Base-by-base conservation (phyloP, 2,329 filamentous ascomycete species). In the Alternaria tenuissima region DNA sequence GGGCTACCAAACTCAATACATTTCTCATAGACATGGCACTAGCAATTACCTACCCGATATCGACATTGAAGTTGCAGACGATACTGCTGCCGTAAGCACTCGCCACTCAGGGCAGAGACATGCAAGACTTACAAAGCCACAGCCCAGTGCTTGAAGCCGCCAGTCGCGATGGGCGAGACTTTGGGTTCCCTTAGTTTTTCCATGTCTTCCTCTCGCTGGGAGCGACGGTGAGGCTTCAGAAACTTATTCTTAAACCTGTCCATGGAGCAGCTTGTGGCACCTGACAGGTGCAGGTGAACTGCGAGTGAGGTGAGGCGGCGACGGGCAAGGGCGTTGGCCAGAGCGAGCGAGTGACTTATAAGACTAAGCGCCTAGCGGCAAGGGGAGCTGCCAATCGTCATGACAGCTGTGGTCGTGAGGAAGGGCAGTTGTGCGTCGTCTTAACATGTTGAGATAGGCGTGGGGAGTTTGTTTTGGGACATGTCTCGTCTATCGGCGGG, bases 21-120 rank as follows among this genome's bases (percentile, higher is more conserved):
- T 51, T 18, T 39, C 38, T 14, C 20, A 30, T n/a, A 39, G 7
- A 18, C 18, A 46, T 22, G 18, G 20, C 20, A 24, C 49, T n/a
- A n/a, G 12, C 14, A 36, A 61, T 52, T 51, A 73, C 70, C 63
- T 71, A 72, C 69, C 78, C 78, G 66, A 81, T 64, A 58, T 81
- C 79, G 51, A 80, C 79, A 57, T 81, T 81, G 72, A 81, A 81
- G 57, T 81, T 80, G 61, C 79, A 81, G 20, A 81, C 76, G 49
- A 80, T 66, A 57, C 78, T 80, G 57, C 41, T 18, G 36, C 7
- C 16, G 59, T 70, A 20, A 76, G 72, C 52, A 28, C 32, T 44
- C 18, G 59, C 16, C 28, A 41, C 36, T 39, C 36, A 7, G 12
- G 28, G 6, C 8, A 16, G 9, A 16, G 5, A 42, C 20, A 11